Evolutionary conservation across 495 filamentous ascomycete species (phyloP).

Genomic region (Rusavskia elegans): DNA sequence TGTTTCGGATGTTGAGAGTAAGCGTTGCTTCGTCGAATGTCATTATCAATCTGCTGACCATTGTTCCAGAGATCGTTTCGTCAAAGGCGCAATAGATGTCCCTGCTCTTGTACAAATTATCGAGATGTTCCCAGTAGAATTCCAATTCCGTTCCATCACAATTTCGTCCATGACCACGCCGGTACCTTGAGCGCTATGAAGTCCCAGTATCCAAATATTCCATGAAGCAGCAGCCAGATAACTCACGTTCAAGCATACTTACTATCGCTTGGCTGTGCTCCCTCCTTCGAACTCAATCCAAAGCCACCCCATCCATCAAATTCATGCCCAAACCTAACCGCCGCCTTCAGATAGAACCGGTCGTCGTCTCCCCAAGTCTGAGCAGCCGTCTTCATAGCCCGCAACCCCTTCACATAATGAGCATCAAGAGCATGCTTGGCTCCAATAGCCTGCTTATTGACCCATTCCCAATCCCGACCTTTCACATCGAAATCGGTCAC

Average conservation of each 20-base stretch:
- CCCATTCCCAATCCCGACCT: constrained; percentile 61
- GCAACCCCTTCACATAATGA: constrained; percentile 69
- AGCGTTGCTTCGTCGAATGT: constrained; percentile 21
- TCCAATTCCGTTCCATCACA: too few species aligned
- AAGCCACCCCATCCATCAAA: constrained; percentile 62
- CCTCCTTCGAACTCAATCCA: constrained; percentile 6
- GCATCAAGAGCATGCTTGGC: constrained; percentile 51
- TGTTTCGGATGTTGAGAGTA: constrained; percentile 90
- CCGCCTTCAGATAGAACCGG: constrained; percentile 56
- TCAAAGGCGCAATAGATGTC: constrained; percentile 33
- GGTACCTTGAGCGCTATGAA: too few species aligned
- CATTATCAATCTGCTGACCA: constrained; percentile 14
- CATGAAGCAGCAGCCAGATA: too few species aligned
- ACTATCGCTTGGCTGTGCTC: not conserved
- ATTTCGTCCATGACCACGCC: too few species aligned
- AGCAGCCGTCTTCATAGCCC: constrained; percentile 58
- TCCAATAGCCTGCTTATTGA: constrained; percentile 49
- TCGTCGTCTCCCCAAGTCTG: constrained; percentile 75
- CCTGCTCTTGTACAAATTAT: not conserved
- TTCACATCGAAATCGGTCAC: constrained; percentile 43
- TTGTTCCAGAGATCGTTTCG: constrained; percentile 31
- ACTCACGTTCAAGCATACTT: not conserved
- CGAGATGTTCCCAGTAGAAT: too few species aligned
- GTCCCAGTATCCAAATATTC: too few species aligned
- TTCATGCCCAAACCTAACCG: constrained; percentile 52